These are phyloP conservation scores for Austroboletus novae-zelandiae DNA, from an alignment of 1,284 basidiomycete genomes.

Conservation along the genomic window DNA sequence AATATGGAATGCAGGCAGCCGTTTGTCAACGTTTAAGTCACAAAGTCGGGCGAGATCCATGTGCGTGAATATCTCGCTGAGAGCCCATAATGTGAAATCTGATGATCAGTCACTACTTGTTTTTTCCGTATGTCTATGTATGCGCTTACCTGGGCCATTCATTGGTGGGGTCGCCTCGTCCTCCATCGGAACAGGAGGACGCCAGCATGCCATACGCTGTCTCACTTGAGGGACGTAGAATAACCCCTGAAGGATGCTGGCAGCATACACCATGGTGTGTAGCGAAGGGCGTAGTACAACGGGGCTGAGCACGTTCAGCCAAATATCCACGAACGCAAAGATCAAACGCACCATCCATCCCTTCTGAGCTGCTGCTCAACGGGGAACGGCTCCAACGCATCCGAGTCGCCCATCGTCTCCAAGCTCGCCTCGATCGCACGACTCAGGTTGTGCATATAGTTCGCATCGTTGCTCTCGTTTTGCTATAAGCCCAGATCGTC, in stretches of 20 bases:
- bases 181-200: slow-evolving; percentile 32
- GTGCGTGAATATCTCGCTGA: slow-evolving; percentile 62
- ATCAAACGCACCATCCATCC: slow-evolving; percentile 49
- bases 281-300: slow-evolving; percentile 60
- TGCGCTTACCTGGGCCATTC: slow-evolving; percentile 35
- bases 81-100: slow-evolving; percentile 48
- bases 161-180: slow-evolving; percentile 25
- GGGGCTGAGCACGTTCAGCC: slow-evolving; percentile 42
- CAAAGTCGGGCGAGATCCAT: slow-evolving; percentile 51
- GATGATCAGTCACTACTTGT: background rate
- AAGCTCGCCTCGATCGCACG: slow-evolving; percentile 68
- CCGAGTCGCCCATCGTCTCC: slow-evolving; percentile 32
- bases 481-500: slow-evolving; percentile 19
- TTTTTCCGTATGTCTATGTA: background rate
- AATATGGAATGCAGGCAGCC: slow-evolving; percentile 34
- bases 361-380: slow-evolving; percentile 53
- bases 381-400: slow-evolving; percentile 40
- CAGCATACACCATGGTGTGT: slow-evolving; percentile 52
- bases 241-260: slow-evolving; percentile 60
- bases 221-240: slow-evolving; percentile 69
- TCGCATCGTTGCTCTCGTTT: slow-evolving; percentile 35
- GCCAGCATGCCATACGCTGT: slow-evolving; percentile 46
- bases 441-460: slow-evolving; percentile 57
- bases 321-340: background rate
- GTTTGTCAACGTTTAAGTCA: slow-evolving; percentile 42